phyloP scores from a whole-genome alignment of 768 basidiomycete species.

The Tulasnella sp. region DNA sequence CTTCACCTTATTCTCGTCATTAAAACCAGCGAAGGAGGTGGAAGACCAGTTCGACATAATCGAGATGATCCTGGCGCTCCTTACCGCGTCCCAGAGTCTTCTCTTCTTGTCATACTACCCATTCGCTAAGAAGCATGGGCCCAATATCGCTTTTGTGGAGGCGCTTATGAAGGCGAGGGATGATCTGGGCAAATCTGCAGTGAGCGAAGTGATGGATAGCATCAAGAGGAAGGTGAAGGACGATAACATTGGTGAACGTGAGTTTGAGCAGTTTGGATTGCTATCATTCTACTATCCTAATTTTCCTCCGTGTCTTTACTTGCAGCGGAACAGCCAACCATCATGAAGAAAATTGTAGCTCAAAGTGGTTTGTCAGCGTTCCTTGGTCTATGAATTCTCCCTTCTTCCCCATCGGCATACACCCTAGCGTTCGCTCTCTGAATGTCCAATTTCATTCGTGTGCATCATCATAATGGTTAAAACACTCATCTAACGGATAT shows the following conservation, averaged over 20 bases:
- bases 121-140: conserved; percentile 89
- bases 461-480: too few species aligned
- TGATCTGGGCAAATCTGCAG: conserved; percentile 81
- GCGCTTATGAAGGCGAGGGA: conserved; percentile 79
- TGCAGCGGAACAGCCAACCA: conserved; percentile 68
- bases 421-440: too few species aligned
- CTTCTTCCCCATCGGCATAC: too few species aligned
- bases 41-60: conserved; percentile 77
- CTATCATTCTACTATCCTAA: neutral
- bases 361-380: conserved; percentile 68
- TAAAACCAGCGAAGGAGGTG: conserved; percentile 70
- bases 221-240: conserved; percentile 88
- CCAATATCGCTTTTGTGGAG: conserved; percentile 86
- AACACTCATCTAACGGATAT: too few species aligned
- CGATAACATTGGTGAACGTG: conserved; percentile 72
- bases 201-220: conserved; percentile 87
- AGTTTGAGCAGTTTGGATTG: conserved; percentile 28
- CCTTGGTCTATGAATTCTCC: conserved; percentile 28
- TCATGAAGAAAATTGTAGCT: conserved; percentile 83
- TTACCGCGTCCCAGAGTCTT: conserved; percentile 80
- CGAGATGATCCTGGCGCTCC: conserved; percentile 67
- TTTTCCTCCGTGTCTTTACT: neutral
- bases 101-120: conserved; percentile 88
- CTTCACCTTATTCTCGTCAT: conserved; percentile 68
- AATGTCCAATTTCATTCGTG: too few species aligned